Evolutionary conservation across 139 green algal genomes (phyloP), one percentile per base, ranked within the genome.

Genomic region (Picochlorum sp.): DNA sequence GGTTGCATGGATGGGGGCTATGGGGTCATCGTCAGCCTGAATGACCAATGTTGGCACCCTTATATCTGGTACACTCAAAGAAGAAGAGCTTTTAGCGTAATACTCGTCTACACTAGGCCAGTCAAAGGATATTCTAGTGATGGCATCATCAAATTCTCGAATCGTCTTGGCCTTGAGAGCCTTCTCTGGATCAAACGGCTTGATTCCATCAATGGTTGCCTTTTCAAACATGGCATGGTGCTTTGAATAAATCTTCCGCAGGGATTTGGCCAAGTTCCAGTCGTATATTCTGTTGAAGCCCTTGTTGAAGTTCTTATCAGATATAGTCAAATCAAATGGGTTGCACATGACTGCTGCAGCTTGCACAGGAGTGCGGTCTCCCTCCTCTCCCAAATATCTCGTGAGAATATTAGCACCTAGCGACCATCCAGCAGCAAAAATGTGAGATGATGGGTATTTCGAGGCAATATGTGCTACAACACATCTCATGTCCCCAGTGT

Each of bases 301-400:
- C 8, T 71, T 54, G 4, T 81, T 60, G 51, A 94, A 84, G 62
- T 89, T 80, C 13, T 63, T 49, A 70, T 95, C 80, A 41, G 70
- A 81, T 44, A 86, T 51, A 16, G 65, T 54, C 72, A 96, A 69
- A 74, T 96, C 73, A 49, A 97, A 96, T 2, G 90, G 90, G 68
- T 97, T 97, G 85, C 89, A 96, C 67, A 97, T 75, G 31, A 83
- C 88, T n/a, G 89, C 87, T 3, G 89, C 91, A 2, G 86, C 89
- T 13, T 41, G 13, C 26, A 97, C 62, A 23, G 83, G 86, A 4
- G 80, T 90, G 13, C 34, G 28, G 0, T 52, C 45, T 9, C 85
- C 83, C 63, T 91, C 81, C 74, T 95, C 86, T 0, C 80, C 82
- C 51, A 92, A 62, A 61, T 87, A 90, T 21, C 60, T 49, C 14